Evolutionary conservation across 192 early-diverging fungal genomes (phyloP).

Genomic region (Rhizophagus prolifer): DNA sequence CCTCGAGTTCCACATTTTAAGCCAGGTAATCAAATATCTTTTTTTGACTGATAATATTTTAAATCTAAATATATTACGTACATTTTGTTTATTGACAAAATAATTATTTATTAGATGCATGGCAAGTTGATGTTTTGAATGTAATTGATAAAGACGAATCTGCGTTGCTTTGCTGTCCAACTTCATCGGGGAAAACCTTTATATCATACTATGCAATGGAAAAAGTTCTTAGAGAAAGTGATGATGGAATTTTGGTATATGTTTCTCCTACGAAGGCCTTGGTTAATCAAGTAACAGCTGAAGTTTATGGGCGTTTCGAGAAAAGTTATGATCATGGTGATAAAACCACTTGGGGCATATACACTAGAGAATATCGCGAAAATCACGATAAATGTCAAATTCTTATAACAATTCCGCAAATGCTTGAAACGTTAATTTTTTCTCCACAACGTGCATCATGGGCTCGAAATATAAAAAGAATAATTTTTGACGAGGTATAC

Average conservation of each 20-base stretch:
- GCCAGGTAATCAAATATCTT: slow-evolving; percentile 24
- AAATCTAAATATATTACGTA: too few species aligned
- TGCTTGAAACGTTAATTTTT: slow-evolving; percentile 39
- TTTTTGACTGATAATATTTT: not conserved
- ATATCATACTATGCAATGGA: slow-evolving; percentile 53
- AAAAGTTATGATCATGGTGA: slow-evolving; percentile 39
- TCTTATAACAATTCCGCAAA: slow-evolving; percentile 45
- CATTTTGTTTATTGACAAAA: too few species aligned
- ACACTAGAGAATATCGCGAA: slow-evolving; percentile 40
- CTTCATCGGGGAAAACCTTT: slow-evolving; percentile 48
- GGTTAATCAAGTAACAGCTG: slow-evolving; percentile 48
- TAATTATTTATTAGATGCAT: slow-evolving; percentile 25
- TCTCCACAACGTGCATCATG: slow-evolving; percentile 35
- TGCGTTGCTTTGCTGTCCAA: slow-evolving; percentile 43
- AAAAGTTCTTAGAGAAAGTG: slow-evolving; percentile 38
- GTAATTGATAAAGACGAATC: slow-evolving; percentile 43
- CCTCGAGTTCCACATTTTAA: slow-evolving; percentile 35
- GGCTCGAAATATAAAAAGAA: slow-evolving; percentile 32
- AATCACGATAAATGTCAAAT: slow-evolving; percentile 38
- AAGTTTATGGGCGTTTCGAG: slow-evolving; percentile 44
- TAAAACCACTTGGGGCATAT: slow-evolving; percentile 36
- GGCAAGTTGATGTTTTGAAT: slow-evolving; percentile 44
- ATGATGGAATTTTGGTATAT: slow-evolving; percentile 41
- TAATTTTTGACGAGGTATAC: slow-evolving; percentile 49
- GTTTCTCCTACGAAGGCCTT: slow-evolving; percentile 50